These are phyloP conservation scores for Novymonas esmeraldas DNA, from an alignment of 208 protist genomes.

Conservation along the genomic window DNA sequence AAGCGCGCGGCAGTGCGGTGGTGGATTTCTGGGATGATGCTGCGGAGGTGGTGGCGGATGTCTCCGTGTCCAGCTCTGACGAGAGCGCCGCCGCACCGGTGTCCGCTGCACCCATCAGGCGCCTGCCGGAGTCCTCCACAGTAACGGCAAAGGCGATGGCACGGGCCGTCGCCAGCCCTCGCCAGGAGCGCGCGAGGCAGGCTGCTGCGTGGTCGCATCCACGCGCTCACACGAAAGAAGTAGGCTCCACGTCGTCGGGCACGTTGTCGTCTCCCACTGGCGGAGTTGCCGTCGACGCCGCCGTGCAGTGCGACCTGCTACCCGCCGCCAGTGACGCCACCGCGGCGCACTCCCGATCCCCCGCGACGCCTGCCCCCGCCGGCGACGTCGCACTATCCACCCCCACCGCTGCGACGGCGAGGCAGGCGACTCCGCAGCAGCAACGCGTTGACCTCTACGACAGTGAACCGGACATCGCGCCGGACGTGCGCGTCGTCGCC, in stretches of 20 bases:
- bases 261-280: too few species aligned
- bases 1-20: too few species aligned
- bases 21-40: neutral
- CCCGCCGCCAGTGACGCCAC: neutral
- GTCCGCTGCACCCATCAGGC: neutral
- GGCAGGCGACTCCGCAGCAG: neutral
- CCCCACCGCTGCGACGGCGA: neutral
- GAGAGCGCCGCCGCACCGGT: neutral
- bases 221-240: too few species aligned
- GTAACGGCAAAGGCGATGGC: too few species aligned
- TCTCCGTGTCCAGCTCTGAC: neutral
- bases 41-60: neutral
- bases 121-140: too few species aligned
- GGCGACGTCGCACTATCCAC: neutral
- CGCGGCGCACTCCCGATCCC: too few species aligned
- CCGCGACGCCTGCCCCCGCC: too few species aligned
- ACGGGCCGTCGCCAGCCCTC: too few species aligned
- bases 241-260: too few species aligned
- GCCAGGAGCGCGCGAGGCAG: too few species aligned
- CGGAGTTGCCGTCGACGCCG: neutral
- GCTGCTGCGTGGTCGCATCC: too few species aligned
- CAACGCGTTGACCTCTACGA: constrained; percentile 26
- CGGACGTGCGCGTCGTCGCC: neutral
- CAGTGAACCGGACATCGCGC: neutral
- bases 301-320: constrained; percentile 5